Percentiles rank a stretch among this genome's conserved stretches.
Conservation (phyloP, 805 yeast species). For the Yamadazyma sp. region DNA sequence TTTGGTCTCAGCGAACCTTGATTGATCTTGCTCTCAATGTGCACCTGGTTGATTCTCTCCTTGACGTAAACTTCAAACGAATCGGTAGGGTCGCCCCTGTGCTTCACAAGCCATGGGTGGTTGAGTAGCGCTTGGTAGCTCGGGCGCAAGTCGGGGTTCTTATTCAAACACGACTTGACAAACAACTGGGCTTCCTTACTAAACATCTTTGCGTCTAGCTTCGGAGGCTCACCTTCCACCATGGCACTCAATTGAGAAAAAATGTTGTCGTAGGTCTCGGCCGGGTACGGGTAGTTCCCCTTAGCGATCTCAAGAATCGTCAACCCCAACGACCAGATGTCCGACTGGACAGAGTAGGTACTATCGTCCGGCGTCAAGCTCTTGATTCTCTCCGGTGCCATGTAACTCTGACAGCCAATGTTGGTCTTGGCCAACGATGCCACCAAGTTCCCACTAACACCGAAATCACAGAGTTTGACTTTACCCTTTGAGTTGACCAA, state of each 20-base stretch:
- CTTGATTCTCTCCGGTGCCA: conserved; percentile 97
- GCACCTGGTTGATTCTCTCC: conserved; percentile 16
- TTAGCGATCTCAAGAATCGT: conserved; percentile 86
- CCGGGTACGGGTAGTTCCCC: conserved; percentile 95
- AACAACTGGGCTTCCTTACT: conserved; percentile 80
- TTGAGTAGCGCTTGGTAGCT: conserved; percentile 69
- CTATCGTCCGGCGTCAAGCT: conserved; percentile 69
- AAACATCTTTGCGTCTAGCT: conserved; percentile 59
- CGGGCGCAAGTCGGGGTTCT: conserved; percentile 80
- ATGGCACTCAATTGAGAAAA: conserved; percentile 93
- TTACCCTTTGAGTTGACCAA: conserved; percentile 80
- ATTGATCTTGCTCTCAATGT: conserved; percentile 13
- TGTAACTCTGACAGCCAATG: conserved; percentile 95
- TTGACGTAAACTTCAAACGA: conserved; percentile 22
- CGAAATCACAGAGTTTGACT: conserved; percentile 91
- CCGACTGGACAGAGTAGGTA: conserved; percentile 90
- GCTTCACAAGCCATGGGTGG: conserved; percentile 79
- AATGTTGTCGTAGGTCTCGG: conserved; percentile 86
- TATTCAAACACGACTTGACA: conserved; percentile 73
- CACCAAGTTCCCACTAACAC: conserved; percentile 92
- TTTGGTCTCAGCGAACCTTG: conserved; percentile 18
- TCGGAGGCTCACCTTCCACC: conserved; percentile 97
- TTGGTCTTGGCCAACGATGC: conserved; percentile 94
- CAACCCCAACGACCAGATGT: conserved; percentile 92
- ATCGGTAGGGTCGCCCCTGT: conserved; percentile 34